Evolutionary conservation across 306 rosid species (phyloP).

Genomic region (Lathyrus sativus): DNA sequence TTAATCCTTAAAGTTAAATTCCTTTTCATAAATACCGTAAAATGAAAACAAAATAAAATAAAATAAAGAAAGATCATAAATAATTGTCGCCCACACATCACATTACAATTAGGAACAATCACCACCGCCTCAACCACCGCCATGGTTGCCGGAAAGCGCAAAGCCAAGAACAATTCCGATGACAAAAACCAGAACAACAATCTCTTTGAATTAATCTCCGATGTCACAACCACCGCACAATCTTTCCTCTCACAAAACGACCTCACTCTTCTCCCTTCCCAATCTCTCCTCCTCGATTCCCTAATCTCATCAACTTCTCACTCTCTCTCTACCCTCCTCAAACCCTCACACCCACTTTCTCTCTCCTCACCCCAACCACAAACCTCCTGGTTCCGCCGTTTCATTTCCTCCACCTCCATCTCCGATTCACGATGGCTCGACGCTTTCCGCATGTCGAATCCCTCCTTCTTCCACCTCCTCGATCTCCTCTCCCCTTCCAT

Average conservation of each 20-base stretch:
- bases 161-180: slow-evolving; percentile 21
- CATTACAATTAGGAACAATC: neutral
- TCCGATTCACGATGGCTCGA: slow-evolving; percentile 55
- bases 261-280: slow-evolving; percentile 60
- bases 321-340: slow-evolving; percentile 44
- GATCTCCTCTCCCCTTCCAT: slow-evolving; percentile 46
- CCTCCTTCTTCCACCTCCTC: slow-evolving; percentile 67
- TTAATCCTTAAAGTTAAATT: no score
- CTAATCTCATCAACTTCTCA: slow-evolving; percentile 47
- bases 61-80: no score
- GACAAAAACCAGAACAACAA: neutral
- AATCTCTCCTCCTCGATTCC: slow-evolving; percentile 55
- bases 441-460: slow-evolving; percentile 65
- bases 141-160: slow-evolving; percentile 46
- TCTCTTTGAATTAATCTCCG: slow-evolving; percentile 39
- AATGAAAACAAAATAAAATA: no score
- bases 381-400: slow-evolving; percentile 71
- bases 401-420: slow-evolving; percentile 47
- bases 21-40: no score
- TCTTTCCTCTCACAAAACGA: slow-evolving; percentile 71
- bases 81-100: neutral
- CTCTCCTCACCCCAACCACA: slow-evolving; percentile 32
- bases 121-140: neutral
- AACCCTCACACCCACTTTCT: slow-evolving; percentile 25
- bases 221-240: slow-evolving; percentile 46